Evolutionary conservation across 805 yeast genomes (phyloP).

Genomic region (Tetrapisispora namnaoensis): DNA sequence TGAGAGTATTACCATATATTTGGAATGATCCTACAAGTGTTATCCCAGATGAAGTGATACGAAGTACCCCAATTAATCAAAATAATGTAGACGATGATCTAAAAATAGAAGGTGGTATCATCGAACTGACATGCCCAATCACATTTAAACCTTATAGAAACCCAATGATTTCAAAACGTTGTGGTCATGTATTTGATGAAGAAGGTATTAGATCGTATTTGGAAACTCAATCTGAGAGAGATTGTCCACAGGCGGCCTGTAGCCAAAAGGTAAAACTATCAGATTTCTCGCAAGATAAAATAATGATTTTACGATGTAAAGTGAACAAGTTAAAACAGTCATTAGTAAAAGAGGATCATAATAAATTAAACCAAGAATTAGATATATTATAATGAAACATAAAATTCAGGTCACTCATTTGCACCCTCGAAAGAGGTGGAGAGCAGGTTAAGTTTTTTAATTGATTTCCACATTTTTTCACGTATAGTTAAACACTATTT

Average conservation of each 20-base stretch:
- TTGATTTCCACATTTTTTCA: too few species aligned
- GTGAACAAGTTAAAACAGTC: constrained; percentile 14
- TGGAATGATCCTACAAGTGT: constrained; percentile 38
- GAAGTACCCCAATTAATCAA: constrained; percentile 27
- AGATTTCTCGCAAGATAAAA: constrained; percentile 38
- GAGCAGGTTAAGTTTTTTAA: too few species aligned
- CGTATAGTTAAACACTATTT: too few species aligned
- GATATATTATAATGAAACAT: neutral
- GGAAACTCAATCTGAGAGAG: constrained; percentile 11
- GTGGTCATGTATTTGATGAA: constrained; percentile 56
- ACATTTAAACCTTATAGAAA: constrained; percentile 40
- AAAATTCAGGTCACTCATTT: neutral
- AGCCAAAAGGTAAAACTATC: constrained; percentile 25
- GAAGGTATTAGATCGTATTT: constrained; percentile 34
- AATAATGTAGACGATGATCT: constrained; percentile 43
- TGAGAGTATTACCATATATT: constrained; percentile 34
- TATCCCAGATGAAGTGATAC: constrained; percentile 36
- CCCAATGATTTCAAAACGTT: constrained; percentile 47
- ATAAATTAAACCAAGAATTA: neutral
- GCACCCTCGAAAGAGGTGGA: too few species aligned
- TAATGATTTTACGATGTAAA: constrained; percentile 48
- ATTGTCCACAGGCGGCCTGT: constrained; percentile 60
- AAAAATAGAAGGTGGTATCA: constrained; percentile 57
- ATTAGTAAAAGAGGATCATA: constrained; percentile 3
- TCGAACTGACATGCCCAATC: constrained; percentile 62